Conservation (phyloP, 257 asterid species). For the Solanum peruvianum region DNA sequence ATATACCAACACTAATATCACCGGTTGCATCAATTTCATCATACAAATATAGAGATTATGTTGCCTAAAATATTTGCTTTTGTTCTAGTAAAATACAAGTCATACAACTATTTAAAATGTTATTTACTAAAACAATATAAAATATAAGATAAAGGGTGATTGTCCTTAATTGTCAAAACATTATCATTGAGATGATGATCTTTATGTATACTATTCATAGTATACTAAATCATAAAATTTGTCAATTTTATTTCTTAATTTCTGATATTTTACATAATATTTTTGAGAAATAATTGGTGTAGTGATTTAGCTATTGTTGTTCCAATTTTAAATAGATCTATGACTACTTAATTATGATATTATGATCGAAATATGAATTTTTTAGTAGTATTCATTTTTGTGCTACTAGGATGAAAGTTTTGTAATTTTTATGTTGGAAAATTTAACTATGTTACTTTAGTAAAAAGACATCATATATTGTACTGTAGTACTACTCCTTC, state of each 20-base stretch:
- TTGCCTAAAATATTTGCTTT: no score
- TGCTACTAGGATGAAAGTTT: background rate
- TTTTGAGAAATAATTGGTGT: background rate
- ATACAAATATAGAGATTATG: no score
- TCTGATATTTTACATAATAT: background rate
- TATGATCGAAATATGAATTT: background rate
- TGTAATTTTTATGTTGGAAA: background rate
- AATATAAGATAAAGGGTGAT: no score
- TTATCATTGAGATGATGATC: no score
- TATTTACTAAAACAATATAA: no score
- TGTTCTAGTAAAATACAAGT: no score
- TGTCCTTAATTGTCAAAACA: no score
- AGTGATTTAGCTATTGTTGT: background rate
- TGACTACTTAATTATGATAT: background rate
- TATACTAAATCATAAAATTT: no score
- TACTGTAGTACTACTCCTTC: background rate
- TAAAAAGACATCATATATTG: background rate
- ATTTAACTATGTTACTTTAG: background rate
- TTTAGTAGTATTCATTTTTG: background rate
- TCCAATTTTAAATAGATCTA: background rate
- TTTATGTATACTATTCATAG: no score
- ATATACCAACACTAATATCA: background rate
- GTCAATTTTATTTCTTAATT: no score
- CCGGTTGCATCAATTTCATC: no score
- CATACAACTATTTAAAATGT: no score